Base-by-base conservation (phyloP, 805 yeast genomes). In the Candida germanica region DNA sequence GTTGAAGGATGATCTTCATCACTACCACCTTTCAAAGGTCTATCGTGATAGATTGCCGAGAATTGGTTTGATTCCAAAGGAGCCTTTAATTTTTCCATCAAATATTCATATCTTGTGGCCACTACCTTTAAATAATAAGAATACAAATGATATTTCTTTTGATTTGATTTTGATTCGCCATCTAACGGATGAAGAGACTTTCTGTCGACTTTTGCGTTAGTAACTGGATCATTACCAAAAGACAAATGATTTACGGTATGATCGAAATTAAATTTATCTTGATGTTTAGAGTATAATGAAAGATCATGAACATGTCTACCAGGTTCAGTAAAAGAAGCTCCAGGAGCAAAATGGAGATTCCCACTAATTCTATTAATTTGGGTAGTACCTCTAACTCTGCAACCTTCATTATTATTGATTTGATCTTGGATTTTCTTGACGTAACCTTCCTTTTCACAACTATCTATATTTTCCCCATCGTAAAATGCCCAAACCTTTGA, bases 341-440 rank as follows among this genome's bases (percentile, higher is more conserved):
- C 98, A 3, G 98, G 98, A 1, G 97, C 96, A 71, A 93, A 88
- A 65, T 93, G 98, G 44, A 93, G 64, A 52, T 87, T 84, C 31
- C 98, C 98, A 15, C 83, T 80, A 29, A 93, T 83, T 62, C 95
- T 78, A 60, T 86, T 86, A 53, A 93, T 77, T 48, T 77, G 67
- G 5, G 94, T 82, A 15, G 74, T 69, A 20, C 98, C 98, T 44
- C 74, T 72, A 26, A 93, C 71, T 46, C 95, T 74, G 61, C 98
- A 93, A 18, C 98, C 98, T 62, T 91, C 96, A 35, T 56, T 56
- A 34, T 47, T 42, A 39, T 69, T 54, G 35, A 86, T 63, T 49
- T 82, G 72, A 11, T 69, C 73, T 33, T 66, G 70, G 35, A 89
- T 59, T 28, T 64, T 68, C n/a, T 66, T 52, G 18, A 87, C 94